Conservation (phyloP, 495 filamentous ascomycete genomes). For the Parathielavia hyrcaniae region DNA sequence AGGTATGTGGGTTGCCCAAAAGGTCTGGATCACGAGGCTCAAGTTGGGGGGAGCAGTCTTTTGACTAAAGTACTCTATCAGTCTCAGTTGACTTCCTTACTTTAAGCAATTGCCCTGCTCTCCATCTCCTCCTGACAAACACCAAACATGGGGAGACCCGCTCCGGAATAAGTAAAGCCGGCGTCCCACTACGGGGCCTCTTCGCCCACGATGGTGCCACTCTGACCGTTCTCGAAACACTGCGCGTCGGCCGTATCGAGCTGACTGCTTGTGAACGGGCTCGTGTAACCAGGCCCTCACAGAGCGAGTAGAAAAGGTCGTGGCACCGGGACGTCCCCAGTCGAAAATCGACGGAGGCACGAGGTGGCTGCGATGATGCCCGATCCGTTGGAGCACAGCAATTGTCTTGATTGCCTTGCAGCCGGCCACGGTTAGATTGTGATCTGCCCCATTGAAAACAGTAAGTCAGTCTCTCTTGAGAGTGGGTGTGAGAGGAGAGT, state of each 20-base stretch:
- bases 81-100: background rate
- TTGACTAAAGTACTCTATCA: too few relatives aligned
- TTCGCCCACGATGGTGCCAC: slow-evolving; percentile 36
- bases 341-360: slow-evolving; percentile 36
- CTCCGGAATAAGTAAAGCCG: slow-evolving; percentile 32
- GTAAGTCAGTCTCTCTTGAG: background rate
- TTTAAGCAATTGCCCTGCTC: background rate
- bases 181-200: slow-evolving; percentile 39
- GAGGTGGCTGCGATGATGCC: slow-evolving; percentile 35
- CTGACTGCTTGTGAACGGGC: slow-evolving; percentile 38
- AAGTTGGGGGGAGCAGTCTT: too few relatives aligned
- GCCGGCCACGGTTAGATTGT: slow-evolving; percentile 29
- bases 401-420: slow-evolving; percentile 34
- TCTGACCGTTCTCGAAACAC: slow-evolving; percentile 35
- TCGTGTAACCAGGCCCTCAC: slow-evolving; percentile 33
- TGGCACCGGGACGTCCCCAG: slow-evolving; percentile 36
- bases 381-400: slow-evolving; percentile 29
- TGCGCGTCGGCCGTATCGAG: slow-evolving; percentile 34
- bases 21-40: background rate
- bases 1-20: too few relatives aligned
- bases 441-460: slow-evolving; percentile 17
- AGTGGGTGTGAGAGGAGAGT: background rate
- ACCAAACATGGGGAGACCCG: slow-evolving; percentile 35
- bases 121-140: slow-evolving; percentile 26
- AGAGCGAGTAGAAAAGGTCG: slow-evolving; percentile 43